Evolutionary conservation across 352 stramenopile genomes (phyloP).

Genomic region (Globisporangium irregulare): DNA sequence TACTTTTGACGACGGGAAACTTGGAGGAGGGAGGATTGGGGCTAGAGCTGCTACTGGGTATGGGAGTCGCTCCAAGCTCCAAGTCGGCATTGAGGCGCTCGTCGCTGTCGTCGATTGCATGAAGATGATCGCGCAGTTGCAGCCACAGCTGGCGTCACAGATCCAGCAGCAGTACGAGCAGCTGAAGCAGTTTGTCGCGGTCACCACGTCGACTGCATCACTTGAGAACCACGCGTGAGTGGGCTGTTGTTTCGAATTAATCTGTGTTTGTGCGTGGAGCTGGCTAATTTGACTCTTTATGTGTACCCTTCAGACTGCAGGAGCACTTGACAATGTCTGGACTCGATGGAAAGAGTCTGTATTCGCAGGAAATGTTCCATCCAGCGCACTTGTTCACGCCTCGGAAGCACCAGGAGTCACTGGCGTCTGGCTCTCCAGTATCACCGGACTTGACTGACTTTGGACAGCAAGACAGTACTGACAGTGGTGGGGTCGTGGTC

Average conservation of each 20-base stretch:
- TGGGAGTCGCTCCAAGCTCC: slow-evolving; percentile 17
- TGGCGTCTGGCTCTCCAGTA: not conserved
- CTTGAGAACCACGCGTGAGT: slow-evolving; percentile 16
- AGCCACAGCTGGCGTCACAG: slow-evolving; percentile 22
- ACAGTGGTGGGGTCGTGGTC: slow-evolving; percentile 26
- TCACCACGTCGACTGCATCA: not conserved
- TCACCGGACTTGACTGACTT: not conserved
- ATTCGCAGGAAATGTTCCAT: slow-evolving; percentile 36
- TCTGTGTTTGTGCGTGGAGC: not conserved
- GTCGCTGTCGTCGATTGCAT: slow-evolving; percentile 41
- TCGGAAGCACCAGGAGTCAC: slow-evolving; percentile 15
- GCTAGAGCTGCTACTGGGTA: slow-evolving; percentile 13
- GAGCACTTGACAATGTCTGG: not conserved
- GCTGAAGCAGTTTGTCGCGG: slow-evolving; percentile 13
- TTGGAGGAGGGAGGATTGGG: slow-evolving; percentile 19
- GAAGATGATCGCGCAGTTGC: slow-evolving; percentile 24
- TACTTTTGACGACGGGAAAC: slow-evolving; percentile 40
- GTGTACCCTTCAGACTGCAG: slow-evolving; percentile 4
- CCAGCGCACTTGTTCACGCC: slow-evolving; percentile 34
- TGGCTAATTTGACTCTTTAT: not conserved
- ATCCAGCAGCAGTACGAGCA: slow-evolving; percentile 34
- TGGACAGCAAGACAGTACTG: not conserved
- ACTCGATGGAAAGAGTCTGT: slow-evolving; percentile 12
- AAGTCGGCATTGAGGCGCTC: slow-evolving; percentile 25
- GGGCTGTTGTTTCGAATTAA: too few species aligned